A percentile compares a stretch with the other conserved stretches of the same genome.
These are phyloP conservation scores for Eucalyptus virginea DNA, from an alignment of 345 rosid species.

Conservation along the genomic window DNA sequence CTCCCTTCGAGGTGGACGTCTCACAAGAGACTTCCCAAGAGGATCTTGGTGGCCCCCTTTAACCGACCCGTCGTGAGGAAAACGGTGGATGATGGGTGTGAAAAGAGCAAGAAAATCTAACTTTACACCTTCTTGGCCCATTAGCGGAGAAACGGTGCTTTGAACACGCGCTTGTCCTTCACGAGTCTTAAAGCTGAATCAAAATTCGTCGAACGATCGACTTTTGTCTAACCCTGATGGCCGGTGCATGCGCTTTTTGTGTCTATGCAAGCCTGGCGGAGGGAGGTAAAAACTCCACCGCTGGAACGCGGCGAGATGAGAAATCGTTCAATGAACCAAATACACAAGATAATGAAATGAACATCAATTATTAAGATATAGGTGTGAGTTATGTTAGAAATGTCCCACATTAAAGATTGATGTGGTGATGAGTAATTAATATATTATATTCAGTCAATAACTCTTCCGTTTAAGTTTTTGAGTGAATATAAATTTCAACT, in stretches of 20 bases:
- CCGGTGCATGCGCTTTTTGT: not conserved
- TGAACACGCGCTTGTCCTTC: not conserved
- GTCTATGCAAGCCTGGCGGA: not conserved
- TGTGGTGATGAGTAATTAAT: too few relatives aligned
- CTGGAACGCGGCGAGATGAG: not conserved
- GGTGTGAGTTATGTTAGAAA: too few relatives aligned
- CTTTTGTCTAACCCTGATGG: not conserved
- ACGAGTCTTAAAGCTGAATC: not conserved
- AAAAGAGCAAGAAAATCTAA: not conserved
- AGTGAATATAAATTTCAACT: too few relatives aligned
- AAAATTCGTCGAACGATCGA: not conserved
- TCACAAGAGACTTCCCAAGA: not conserved
- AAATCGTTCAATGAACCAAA: not conserved
- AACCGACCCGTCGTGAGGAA: not conserved
- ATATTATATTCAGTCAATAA: too few relatives aligned
- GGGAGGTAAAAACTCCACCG: not conserved
- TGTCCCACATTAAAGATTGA: accelerated
- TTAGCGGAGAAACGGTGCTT: not conserved
- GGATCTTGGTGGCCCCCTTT: not conserved
- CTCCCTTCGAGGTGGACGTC: not conserved
- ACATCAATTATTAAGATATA: not conserved
- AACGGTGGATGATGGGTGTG: not conserved
- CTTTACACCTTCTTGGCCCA: not conserved
- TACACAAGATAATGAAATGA: not conserved
- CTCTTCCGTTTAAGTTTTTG: too few relatives aligned